Conservation (phyloP, 2,329 filamentous ascomycete species). For the Aspergillus awamori region DNA sequence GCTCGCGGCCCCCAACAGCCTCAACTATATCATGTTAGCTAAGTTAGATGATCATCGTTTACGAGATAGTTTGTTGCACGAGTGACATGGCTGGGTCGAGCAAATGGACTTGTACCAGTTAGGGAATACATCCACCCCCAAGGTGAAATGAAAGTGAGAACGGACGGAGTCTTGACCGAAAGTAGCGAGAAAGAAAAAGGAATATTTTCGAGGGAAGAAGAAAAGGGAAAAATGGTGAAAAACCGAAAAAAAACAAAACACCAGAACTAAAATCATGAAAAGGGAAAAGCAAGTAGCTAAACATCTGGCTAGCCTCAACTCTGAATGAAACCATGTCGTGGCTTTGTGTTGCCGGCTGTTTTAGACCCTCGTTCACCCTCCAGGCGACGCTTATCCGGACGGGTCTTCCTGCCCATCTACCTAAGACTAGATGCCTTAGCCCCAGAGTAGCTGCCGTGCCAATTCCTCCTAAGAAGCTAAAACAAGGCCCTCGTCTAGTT, state of each 20-base stretch:
- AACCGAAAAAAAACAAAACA: neutral
- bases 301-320: neutral
- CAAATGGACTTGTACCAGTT: neutral
- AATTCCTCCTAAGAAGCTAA: slow-evolving; percentile 10
- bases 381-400: neutral
- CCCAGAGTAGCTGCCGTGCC: slow-evolving; percentile 1
- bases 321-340: neutral
- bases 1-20: neutral
- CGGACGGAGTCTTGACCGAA: too few species aligned
- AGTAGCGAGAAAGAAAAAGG: neutral
- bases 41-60: too few species aligned
- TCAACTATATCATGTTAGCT: neutral
- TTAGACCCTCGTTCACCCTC: neutral
- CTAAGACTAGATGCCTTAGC: neutral
- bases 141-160: neutral
- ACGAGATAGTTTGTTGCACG: neutral
- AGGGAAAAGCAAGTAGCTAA: neutral
- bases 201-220: neutral
- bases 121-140: neutral
- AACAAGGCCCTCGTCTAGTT: slow-evolving; percentile 16
- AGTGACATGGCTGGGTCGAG: neutral
- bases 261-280: neutral
- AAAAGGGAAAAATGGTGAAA: neutral
- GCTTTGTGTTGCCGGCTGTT: neutral
- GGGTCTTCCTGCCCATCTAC: slow-evolving; percentile 8